phyloP scores from a whole-genome alignment of 73 alveolate species.

The Tetrahymena borealis region DNA sequence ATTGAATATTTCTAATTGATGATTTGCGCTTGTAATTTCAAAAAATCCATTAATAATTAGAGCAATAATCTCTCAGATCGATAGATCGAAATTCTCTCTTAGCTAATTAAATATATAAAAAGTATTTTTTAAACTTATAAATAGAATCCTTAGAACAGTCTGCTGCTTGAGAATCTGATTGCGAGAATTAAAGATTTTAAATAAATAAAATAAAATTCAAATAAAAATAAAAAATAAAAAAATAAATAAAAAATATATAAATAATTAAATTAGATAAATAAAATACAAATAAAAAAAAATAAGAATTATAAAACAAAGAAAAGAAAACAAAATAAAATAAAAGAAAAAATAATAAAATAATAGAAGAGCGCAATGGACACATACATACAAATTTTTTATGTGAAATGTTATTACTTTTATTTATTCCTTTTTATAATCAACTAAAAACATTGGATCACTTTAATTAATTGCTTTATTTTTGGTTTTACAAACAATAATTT shows the following conservation, averaged over 20 bases:
- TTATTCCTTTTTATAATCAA: too few species aligned
- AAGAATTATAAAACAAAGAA: not conserved
- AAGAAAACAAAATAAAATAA: not conserved
- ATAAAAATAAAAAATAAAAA: not conserved
- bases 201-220: not conserved
- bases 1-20: not conserved
- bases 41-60: not conserved
- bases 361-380: too few species aligned
- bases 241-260: too few species aligned
- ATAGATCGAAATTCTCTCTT: not conserved
- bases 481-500: too few species aligned
- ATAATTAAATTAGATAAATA: not conserved
- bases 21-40: not conserved
- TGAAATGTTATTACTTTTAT: too few species aligned
- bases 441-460: too few species aligned
- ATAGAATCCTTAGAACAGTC: not conserved
- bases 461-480: too few species aligned
- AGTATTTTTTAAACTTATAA: not conserved
- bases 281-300: not conserved
- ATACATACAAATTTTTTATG: too few species aligned
- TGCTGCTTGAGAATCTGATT: constrained; percentile 3
- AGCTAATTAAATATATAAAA: not conserved
- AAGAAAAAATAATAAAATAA: not conserved
- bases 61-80: constrained; percentile 3
- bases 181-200: not conserved